phyloP scores from a whole-genome alignment of 2,329 filamentous ascomycete genomes.

The Akanthomyces dipterigenus region DNA sequence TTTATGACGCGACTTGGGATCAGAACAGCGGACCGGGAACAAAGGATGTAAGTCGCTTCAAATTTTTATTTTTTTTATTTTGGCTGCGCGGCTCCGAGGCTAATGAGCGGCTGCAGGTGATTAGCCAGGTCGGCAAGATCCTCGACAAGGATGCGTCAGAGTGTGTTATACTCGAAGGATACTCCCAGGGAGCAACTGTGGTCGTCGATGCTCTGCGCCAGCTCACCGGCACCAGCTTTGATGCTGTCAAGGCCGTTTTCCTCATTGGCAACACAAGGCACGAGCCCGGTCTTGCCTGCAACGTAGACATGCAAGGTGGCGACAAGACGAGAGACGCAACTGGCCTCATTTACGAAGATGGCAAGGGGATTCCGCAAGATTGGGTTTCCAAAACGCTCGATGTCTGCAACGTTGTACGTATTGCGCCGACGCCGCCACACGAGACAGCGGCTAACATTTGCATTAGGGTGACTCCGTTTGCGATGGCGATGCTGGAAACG shows the following conservation, averaged over 20 bases:
- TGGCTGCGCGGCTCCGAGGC: background rate
- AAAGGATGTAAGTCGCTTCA: constrained; percentile 1
- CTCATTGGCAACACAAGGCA: constrained; percentile 11
- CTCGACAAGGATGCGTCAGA: background rate
- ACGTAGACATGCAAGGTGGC: constrained; percentile 12
- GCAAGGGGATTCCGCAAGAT: constrained; percentile 1
- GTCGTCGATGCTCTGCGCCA: constrained; percentile 11
- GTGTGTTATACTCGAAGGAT: constrained; percentile 13
- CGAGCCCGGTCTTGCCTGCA: constrained; percentile 12
- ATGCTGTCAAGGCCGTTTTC: constrained; percentile 13
- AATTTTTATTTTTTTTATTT: no score
- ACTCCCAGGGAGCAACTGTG: constrained; percentile 12
- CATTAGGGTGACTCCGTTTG: constrained; percentile 12
- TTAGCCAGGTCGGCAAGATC: background rate
- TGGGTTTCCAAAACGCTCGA: constrained; percentile 12
- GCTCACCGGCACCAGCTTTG: constrained; percentile 7
- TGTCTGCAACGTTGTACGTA: constrained; percentile 13
- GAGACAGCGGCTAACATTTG: background rate
- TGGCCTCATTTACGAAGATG: background rate
- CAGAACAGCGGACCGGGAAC: constrained; percentile 8
- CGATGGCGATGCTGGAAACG: background rate
- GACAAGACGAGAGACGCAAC: background rate
- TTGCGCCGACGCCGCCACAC: no score
- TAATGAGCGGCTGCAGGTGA: background rate
- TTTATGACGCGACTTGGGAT: constrained; percentile 5